Base-by-base conservation (phyloP, 345 rosid species). In the Litchi chinensis region DNA sequence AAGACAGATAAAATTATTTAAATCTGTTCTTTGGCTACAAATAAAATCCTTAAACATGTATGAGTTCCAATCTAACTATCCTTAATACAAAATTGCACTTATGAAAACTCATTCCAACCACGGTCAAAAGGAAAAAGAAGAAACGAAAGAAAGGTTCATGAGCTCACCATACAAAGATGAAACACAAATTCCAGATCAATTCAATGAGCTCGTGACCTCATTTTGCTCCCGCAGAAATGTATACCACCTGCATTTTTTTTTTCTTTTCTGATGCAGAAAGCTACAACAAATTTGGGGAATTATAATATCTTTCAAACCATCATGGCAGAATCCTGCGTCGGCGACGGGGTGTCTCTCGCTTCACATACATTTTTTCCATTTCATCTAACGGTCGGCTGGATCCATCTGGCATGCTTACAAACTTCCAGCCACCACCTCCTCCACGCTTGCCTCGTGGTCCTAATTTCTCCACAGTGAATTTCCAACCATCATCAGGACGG, bases 391-490 rank as follows among this genome's bases (percentile, higher is more conserved):
- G 92, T 40, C 97, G 87, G 82, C 94, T 94, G 41, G 98, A 94
- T 71, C 97, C 98, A 82, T 96, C 97, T 0, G 98, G 97, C 80
- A 92, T 85, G 89, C 98, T 94, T 40, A 94, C 84, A 74, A 91
- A 96, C 85, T 91, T 93, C 99, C 98, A 95, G 44, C 99, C 97
- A 11, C 97, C 98, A 26, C 98, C 97, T 0, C 84, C 86, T 82
- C 99, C 98, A 8, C 97, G 93, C 83, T 91, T 96, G 56, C 97
- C 99, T 69, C 76, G 70, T 9, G 88, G 21, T 71, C 99, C 99
- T 56, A 96, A 44, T 83, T 94, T 96, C 84, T 94, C 98, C 22
- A 94, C 94, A 2, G 94, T 91, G 77, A 91, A 83, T 73, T 87
- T 90, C 99, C 99, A 96, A 56, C 98, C 99, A 13, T 89, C 87